phyloP scores from a whole-genome alignment of 495 filamentous ascomycete genomes.

The Umbilicaria muhlenbergii region DNA sequence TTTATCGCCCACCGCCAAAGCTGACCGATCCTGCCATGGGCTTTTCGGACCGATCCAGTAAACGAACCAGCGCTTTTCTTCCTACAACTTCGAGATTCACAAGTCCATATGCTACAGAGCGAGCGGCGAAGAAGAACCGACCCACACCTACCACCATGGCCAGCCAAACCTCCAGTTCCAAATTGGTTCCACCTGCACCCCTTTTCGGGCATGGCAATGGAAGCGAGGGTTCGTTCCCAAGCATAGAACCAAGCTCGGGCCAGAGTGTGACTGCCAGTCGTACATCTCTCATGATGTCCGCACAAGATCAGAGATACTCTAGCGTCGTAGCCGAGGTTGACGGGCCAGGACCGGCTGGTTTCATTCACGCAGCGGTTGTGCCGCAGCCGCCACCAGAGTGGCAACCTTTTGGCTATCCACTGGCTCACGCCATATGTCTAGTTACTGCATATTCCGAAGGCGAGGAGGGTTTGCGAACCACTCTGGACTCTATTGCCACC shows the following conservation, averaged over 20 bases:
- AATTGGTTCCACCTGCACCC: slow-evolving; percentile 48
- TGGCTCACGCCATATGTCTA: slow-evolving; percentile 85
- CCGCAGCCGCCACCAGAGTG: slow-evolving; percentile 96
- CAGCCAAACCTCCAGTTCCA: slow-evolving; percentile 69
- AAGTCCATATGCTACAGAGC: slow-evolving; percentile 67
- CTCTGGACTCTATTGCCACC: slow-evolving; percentile 88
- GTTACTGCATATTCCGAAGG: slow-evolving; percentile 98
- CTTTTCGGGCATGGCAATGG: slow-evolving; percentile 59
- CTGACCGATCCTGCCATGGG: slow-evolving; percentile 50
- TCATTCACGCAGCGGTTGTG: slow-evolving; percentile 89
- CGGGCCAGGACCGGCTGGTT: slow-evolving; percentile 71
- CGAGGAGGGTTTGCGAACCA: slow-evolving; percentile 80
- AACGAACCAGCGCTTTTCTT: slow-evolving; percentile 65
- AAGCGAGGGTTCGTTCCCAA: slow-evolving; percentile 44
- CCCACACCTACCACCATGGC: slow-evolving; percentile 82
- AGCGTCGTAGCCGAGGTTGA: slow-evolving; percentile 48
- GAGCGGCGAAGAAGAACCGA: slow-evolving; percentile 32
- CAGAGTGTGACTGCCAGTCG: slow-evolving; percentile 27
- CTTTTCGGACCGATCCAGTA: slow-evolving; percentile 53
- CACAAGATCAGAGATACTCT: slow-evolving; percentile 30
- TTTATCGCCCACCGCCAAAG: slow-evolving; percentile 77
- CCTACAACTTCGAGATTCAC: slow-evolving; percentile 89
- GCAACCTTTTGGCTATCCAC: slow-evolving; percentile 87
- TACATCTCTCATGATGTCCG: slow-evolving; percentile 34
- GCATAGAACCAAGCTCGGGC: slow-evolving; percentile 25